Base-by-base conservation (phyloP, 2,329 filamentous ascomycete species). In the Cladosporium sp. region DNA sequence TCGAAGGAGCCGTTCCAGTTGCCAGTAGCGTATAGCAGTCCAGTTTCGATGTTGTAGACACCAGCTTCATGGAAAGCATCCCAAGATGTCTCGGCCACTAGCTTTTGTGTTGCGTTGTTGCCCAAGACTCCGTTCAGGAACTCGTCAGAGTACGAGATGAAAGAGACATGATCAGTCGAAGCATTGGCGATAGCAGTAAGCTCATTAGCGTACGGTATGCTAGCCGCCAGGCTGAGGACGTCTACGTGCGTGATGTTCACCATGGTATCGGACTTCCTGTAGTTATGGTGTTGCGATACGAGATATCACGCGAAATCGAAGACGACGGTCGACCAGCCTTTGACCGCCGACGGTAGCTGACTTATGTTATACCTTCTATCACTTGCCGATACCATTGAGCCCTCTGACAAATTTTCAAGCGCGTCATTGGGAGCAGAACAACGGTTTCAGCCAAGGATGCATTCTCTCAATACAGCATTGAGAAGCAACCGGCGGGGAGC, bases 11-110 rank as follows among this genome's bases (percentile, higher is more conserved):
- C 71, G 3, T 67, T 68, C 70, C 73, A 82, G 68, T 82, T 82
- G 65, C 75, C 78, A 1, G 80, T 79, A 15, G 80, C 77, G 60
- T 82, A 82, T 10, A 82, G 67, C 41, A 77, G 77, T 64, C 80
- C 78, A 1, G 75, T 78, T 2, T 68, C 71, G 24, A 68, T 69
- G 64, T 76, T 73, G 68, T 76, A 78, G 21, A 77, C 71, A 30
- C 76, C 76, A 14, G 74, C 74, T 69, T 82, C 81, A 70, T 83
- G 81, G 64, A 77, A 77, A n/a, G 75, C 74, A 32, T 72, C 65
- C 65, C 70, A 76, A 7, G 71, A 57, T 2, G 70, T 62, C 21
- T 72, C 66, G 4, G 71, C 66, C 12, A 76, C 70, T 18, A 77
- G 65, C 30, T 72, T 58, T 49, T 73, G 70, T 5, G 74, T 71